phyloP scores from a whole-genome alignment of 2,329 filamentous ascomycete species.

The Talaromyces albobiverticillius region DNA sequence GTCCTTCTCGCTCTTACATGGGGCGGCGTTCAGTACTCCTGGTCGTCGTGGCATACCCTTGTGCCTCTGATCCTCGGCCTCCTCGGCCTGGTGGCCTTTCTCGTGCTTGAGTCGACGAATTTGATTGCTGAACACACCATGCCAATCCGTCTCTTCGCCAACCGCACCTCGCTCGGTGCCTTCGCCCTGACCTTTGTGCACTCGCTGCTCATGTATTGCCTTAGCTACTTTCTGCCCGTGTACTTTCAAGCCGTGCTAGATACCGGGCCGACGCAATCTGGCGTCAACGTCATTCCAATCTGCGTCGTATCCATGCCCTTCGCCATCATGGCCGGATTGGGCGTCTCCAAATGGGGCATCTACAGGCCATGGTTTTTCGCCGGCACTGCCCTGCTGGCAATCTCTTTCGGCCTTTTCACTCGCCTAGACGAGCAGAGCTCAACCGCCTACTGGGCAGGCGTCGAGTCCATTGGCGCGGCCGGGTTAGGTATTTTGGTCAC shows the following conservation, averaged over 20 bases:
- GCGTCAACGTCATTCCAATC: conserved; percentile 29
- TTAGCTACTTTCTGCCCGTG: conserved; percentile 31
- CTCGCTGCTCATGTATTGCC: conserved; percentile 34
- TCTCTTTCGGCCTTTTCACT: conserved; percentile 27
- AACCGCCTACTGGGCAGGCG: conserved; percentile 26
- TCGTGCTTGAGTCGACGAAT: conserved; percentile 16
- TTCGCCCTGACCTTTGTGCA: conserved; percentile 38
- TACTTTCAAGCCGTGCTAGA: conserved; percentile 44
- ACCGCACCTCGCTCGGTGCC: conserved; percentile 33
- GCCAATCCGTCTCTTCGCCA: conserved; percentile 44
- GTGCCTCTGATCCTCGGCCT: conserved; percentile 37
- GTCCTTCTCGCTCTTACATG: conserved; percentile 33
- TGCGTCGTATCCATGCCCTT: conserved; percentile 23
- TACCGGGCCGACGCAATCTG: conserved; percentile 29
- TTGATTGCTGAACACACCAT: conserved; percentile 33
- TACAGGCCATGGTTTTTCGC: conserved; percentile 30
- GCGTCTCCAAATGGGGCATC: conserved; percentile 25
- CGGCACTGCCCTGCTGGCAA: conserved; percentile 25
- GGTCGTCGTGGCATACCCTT: conserved; percentile 37
- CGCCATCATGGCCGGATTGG: conserved; percentile 27
- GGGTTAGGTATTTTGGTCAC: conserved; percentile 27
- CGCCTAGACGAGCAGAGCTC: conserved; percentile 22
- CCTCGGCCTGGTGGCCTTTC: conserved; percentile 21
- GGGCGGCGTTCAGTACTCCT: conserved; percentile 31
- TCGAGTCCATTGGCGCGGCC: conserved; percentile 26